Evolutionary conservation across 169 alveolate genomes (phyloP).

Genomic region (Eimeria tenella): DNA sequence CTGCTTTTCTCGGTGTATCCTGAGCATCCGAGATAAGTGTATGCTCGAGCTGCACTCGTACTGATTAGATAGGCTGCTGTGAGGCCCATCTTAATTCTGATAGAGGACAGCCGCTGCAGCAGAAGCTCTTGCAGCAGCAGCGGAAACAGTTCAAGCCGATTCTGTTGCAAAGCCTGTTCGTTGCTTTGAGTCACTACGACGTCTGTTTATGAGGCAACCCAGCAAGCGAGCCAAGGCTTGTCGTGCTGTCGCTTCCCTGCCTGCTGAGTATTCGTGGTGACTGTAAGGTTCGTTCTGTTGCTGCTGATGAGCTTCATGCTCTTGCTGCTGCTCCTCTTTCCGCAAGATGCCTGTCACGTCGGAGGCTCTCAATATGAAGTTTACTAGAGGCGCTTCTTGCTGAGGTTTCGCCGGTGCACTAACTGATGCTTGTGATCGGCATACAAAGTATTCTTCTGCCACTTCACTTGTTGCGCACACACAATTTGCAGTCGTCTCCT

Average conservation of each 20-base stretch:
- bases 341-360: background rate
- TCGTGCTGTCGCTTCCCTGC: slow-evolving; percentile 48
- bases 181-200: background rate
- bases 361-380: slow-evolving; percentile 38
- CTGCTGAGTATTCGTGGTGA: background rate
- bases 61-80: background rate
- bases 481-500: background rate
- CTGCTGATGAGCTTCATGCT: background rate
- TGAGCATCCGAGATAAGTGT: background rate
- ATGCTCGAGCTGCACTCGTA: background rate
- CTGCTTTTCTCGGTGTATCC: background rate
- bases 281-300: background rate
- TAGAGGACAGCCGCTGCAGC: background rate
- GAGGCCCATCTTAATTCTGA: background rate
- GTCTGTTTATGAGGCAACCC: background rate
- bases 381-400: background rate
- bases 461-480: background rate
- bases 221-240: slow-evolving; percentile 9
- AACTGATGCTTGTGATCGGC: background rate
- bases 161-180: background rate
- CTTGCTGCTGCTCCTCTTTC: background rate
- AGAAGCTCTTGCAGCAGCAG: background rate
- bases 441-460: background rate
- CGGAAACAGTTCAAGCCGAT: background rate
- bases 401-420: background rate